phyloP scores from a whole-genome alignment of 1,139 yeast genomes.

The Taphrina communis region DNA sequence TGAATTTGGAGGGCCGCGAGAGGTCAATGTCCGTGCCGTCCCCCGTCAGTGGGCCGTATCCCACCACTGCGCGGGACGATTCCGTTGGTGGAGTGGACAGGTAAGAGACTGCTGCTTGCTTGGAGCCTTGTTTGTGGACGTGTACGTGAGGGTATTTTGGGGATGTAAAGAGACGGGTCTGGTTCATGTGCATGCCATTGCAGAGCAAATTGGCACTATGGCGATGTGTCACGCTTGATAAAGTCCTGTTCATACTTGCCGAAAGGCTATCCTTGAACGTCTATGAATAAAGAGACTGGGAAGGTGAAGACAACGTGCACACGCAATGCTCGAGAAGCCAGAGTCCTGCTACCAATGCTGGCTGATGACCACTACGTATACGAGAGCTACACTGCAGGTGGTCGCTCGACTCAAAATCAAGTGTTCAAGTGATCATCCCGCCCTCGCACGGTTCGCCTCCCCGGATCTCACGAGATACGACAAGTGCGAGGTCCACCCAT shows the following conservation, averaged over 20 bases:
- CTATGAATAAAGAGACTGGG: too few species aligned
- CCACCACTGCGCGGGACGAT: constrained; percentile 25
- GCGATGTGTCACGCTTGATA: background rate
- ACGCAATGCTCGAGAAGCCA: too few species aligned
- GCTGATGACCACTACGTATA: too few species aligned
- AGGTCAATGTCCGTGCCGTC: constrained; percentile 28
- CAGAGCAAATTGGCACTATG: too few species aligned
- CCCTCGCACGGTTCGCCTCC: constrained; percentile 2
- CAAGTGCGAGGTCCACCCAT: background rate
- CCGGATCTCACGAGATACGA: constrained; percentile 1
- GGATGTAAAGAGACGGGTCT: constrained; percentile 15
- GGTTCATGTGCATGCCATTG: background rate
- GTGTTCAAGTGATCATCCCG: background rate
- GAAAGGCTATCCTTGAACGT: too few species aligned
- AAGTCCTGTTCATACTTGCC: background rate
- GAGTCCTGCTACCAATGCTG: too few species aligned
- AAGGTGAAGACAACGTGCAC: too few species aligned
- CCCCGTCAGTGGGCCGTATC: constrained; percentile 23
- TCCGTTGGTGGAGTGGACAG: constrained; percentile 7
- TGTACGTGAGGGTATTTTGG: constrained; percentile 24
- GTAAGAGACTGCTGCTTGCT: constrained; percentile 28
- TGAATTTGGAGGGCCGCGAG: constrained; percentile 20
- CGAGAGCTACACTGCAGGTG: too few species aligned
- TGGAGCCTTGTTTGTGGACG: constrained; percentile 18
- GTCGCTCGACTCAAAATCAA: too few species aligned